Base-by-base conservation (phyloP, 805 yeast species). In the Kazachstania bromeliacearum region DNA sequence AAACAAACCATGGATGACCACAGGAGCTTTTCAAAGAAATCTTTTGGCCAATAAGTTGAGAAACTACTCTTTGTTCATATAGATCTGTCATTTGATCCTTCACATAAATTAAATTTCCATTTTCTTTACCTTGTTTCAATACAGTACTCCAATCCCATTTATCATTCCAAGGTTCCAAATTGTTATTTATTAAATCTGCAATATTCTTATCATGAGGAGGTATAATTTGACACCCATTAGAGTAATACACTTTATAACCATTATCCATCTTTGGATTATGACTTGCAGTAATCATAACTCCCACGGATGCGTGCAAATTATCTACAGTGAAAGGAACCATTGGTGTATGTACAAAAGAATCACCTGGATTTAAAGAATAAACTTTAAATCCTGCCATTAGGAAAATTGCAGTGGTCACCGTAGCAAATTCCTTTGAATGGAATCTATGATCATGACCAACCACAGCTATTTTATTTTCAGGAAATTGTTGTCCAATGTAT, bases 191-290 rank as follows among this genome's bases (percentile, higher is more conserved):
- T 2, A 66, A 51, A 2, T 55, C 41, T 16, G 95, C 87, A 43
- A 89, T 89, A 1, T 70, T 76, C 2, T 50, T 48, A 51, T 92
- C 97, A 51, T 79, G 85, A 0, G 98, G 97, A 2, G 95, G 88
- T 31, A 89, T 85, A 44, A 89, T 92, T 57, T 92, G 97, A 57
- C 96, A 89, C 4, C 96, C 97, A 54, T 89, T 89, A 7, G 69
- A 64, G 75, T 92, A 85, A 63, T 92, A 89, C 1, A 89, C 97
- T 53, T 89, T 89, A 62, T 85, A 89, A 0, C 97, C 97, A 52
- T 88, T 88, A 54, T 87, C 96, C 48, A 72, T 64, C 23, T 81
- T 81, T 1, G 92, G 89, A 53, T 82, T 82, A 52, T 84, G 94
- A 35, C 92, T 81, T 1, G 95, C 95, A 0, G 95, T 85, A 20